Conservation (phyloP, 1,284 basidiomycete species). For the Xerocomus nothofagi region DNA sequence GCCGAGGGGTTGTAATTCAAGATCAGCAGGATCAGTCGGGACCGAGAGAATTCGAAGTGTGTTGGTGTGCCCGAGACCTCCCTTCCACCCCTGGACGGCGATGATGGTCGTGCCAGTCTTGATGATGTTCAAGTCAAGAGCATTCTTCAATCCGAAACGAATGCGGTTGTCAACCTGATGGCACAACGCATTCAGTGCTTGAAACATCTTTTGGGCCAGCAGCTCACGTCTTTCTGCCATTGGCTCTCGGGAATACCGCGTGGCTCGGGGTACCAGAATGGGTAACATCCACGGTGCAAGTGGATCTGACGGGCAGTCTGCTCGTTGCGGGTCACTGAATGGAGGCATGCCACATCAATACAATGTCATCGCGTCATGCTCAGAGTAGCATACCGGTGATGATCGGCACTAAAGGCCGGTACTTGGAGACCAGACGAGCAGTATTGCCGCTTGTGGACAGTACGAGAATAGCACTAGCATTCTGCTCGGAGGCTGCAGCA, state of each 20-base stretch:
- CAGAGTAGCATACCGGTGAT: constrained; percentile 69
- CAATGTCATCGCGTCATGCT: background rate
- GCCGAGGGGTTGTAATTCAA: constrained; percentile 73
- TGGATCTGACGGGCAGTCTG: constrained; percentile 97
- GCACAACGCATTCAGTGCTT: constrained; percentile 2
- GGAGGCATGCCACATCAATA: constrained; percentile 4
- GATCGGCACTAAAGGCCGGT: constrained; percentile 92
- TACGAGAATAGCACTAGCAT: constrained; percentile 92
- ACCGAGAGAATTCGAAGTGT: constrained; percentile 79
- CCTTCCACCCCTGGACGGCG: constrained; percentile 98
- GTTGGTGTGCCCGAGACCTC: constrained; percentile 92
- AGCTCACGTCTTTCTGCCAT: constrained; percentile 95
- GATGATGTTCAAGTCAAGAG: constrained; percentile 87
- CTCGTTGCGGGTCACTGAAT: constrained; percentile 88
- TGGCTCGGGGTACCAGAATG: constrained; percentile 94
- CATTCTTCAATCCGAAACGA: constrained; percentile 87
- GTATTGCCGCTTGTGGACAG: constrained; percentile 97
- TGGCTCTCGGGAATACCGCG: constrained; percentile 84
- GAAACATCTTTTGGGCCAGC: background rate
- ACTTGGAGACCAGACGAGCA: constrained; percentile 96
- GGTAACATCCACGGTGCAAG: constrained; percentile 96
- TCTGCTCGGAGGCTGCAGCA: constrained; percentile 92
- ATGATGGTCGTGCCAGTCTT: constrained; percentile 89
- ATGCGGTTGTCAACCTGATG: constrained; percentile 82
- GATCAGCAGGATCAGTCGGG: constrained; percentile 82